Conservation (phyloP, 1,284 basidiomycete genomes). For the Apiotrichum montevideense region DNA sequence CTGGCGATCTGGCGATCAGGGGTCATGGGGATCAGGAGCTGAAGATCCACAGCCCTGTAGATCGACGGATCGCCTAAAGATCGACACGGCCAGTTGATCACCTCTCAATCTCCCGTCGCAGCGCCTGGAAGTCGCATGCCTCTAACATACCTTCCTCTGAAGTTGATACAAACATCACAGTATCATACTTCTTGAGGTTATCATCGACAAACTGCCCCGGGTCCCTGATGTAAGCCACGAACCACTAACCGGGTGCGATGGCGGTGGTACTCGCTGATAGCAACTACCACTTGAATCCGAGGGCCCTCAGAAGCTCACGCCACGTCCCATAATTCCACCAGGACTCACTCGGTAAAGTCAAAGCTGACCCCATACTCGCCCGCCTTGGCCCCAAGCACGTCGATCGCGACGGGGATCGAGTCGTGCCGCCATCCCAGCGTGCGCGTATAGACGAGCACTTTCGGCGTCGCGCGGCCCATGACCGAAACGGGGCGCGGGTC, state of each 20-base stretch:
- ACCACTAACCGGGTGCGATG: neutral
- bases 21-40: too few species aligned
- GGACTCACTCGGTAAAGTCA: slow-evolving; percentile 55
- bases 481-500: neutral
- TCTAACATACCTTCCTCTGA: slow-evolving; percentile 2
- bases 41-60: too few species aligned
- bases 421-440: slow-evolving; percentile 57
- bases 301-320: too few species aligned
- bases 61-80: too few species aligned
- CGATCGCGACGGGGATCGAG: slow-evolving; percentile 66
- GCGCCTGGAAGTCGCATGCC: neutral
- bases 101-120: too few species aligned
- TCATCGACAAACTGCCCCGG: neutral
- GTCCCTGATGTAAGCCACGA: neutral
- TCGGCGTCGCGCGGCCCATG: slow-evolving; percentile 10
- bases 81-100: too few species aligned
- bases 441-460: slow-evolving; percentile 37
- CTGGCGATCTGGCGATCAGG: too few species aligned
- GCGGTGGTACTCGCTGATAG: too few species aligned
- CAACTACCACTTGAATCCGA: too few species aligned
- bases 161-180: slow-evolving; percentile 1
- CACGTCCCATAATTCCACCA: neutral
- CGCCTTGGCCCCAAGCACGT: slow-evolving; percentile 49
- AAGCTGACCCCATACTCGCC: slow-evolving; percentile 53
- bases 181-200: neutral